Evolutionary conservation across 345 rosid species (phyloP), one percentile per base, ranked within the genome.

Genomic region (Barbarea vulgaris): DNA sequence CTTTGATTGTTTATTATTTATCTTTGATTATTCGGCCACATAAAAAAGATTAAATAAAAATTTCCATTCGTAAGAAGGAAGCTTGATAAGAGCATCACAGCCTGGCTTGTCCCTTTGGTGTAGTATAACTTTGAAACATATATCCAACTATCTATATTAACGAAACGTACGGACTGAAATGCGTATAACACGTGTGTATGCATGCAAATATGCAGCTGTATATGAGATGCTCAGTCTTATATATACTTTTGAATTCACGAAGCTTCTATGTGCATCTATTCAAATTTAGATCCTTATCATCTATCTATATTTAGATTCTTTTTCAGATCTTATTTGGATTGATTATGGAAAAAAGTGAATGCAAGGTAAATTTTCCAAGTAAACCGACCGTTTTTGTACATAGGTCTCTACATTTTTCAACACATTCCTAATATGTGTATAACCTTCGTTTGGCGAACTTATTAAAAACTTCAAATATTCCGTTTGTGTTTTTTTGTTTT

Each of bases 51-150:
- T 31, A 31, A 46, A 55, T 14, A 34, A 65, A 64, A 31, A 10
- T 15, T 12, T 2, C 8, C 22, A 46, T 54, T 31, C 28, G 73
- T 58, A 67, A 57, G 67, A 30, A 30, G 33, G 73, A 69, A 67
- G 67, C 74, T 50, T 36, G 18, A 39, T 28, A 58, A 37, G 69
- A 76, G 22, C 74, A 76, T 69, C 69, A 69, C 79, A 68, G 50
- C 48, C 69, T 69, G 74, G 56, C 79, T 60, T 76, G 74, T 69
- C 69, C 79, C 69, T 42, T 62, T 22, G 18, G 12, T 67, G 27
- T 50, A 50, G n/a, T 13, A 50, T 28, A 58, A 21, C 44, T 18
- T 67, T 30, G 15, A 59, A 59, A 50, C 25, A 18, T 64, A 14
- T 64, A 57, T 31, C 15, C 24, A 57, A 58, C 24, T 28, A 59